phyloP scores from a whole-genome alignment of 1,284 basidiomycete species.

The Tetrapyrgos nigripes region DNA sequence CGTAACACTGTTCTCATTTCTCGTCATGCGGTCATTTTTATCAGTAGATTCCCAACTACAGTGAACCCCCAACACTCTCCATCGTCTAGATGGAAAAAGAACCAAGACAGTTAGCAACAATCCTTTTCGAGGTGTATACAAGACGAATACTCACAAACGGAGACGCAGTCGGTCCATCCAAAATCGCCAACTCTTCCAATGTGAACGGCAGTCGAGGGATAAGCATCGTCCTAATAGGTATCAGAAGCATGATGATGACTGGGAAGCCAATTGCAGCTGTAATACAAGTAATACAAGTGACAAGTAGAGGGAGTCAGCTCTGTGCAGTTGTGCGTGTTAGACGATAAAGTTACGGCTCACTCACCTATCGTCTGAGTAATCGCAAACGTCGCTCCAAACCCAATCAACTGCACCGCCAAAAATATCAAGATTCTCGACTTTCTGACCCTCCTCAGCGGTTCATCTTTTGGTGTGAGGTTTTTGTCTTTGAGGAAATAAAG shows the following conservation, averaged over 20 bases:
- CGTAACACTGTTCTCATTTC: too few relatives aligned
- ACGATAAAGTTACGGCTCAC: slow-evolving; percentile 24
- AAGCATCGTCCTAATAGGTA: slow-evolving; percentile 81
- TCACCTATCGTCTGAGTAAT: slow-evolving; percentile 91
- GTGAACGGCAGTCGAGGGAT: slow-evolving; percentile 86
- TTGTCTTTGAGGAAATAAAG: slow-evolving; percentile 85
- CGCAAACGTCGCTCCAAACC: slow-evolving; percentile 90
- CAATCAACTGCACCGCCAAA: slow-evolving; percentile 80
- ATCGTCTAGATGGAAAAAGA: slow-evolving; percentile 50
- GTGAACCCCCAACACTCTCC: slow-evolving; percentile 60
- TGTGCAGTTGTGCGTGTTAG: background rate
- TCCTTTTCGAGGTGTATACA: background rate
- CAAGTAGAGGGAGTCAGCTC: background rate
- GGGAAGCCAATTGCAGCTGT: slow-evolving; percentile 91
- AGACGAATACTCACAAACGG: slow-evolving; percentile 68
- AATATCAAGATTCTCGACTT: slow-evolving; percentile 83
- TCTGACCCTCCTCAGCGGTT: slow-evolving; percentile 79
- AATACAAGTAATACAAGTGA: slow-evolving; percentile 5
- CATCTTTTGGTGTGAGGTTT: slow-evolving; percentile 61
- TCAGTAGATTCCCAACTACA: slow-evolving; percentile 26
- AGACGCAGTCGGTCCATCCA: slow-evolving; percentile 90
- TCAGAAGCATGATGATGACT: slow-evolving; percentile 85
- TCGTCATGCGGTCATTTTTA: slow-evolving; percentile 2
- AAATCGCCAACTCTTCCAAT: slow-evolving; percentile 78
- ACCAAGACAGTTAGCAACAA: background rate